Evolutionary conservation across 1,139 yeast genomes (phyloP), one percentile per base, ranked within the genome.

Genomic region (Spencermartinsiella ligniputridi): DNA sequence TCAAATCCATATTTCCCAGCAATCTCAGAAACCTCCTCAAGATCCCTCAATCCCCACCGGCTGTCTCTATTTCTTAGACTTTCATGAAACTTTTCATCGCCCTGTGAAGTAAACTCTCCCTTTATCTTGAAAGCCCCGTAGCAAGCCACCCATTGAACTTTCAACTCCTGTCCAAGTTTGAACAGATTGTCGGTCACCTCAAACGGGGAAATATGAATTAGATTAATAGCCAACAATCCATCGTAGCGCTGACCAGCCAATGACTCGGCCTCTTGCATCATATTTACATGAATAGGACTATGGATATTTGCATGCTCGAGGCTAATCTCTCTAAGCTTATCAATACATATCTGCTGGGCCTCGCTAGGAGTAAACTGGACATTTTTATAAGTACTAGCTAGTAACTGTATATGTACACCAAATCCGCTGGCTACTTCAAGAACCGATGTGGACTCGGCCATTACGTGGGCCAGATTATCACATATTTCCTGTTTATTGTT

Each of bases 361-460:
- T 37, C 40, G 19, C 32, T 21, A 5, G 40, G 40, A 24, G 33
- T 27, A 18, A 37, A 37, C 17, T 24, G n/a, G 4, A 25, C 40
- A 8, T 17, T 9, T 12, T 17, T 17, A 15, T 37, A 25, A 5
- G 27, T 21, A 8, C 21, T 27, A n/a, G 40, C 40, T 4, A 37
- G 22, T 12, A 25, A 17, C 21, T 37, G 33, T 6, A 37, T 12
- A 16, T 37, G 40, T 12, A 37, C 15, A 4, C 40, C 40, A 37
- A 37, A 37, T 17, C 40, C 40, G 16, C 32, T 21, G 17, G 40
- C 40, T n/a, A 37, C 4, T 16, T 37, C 40, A 16, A 37, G 40
- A 12, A 37, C 27, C 9, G 25, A 13, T 19, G 38, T 19, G 9
- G n/a, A 11, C 11, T 5, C 11, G 3, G 4, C 6, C 27, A 35